Percentiles rank a stretch among this genome's conserved stretches.
These are phyloP conservation scores for Metschnikowia lochheadii DNA, from an alignment of 805 yeast species.

Conservation along the genomic window DNA sequence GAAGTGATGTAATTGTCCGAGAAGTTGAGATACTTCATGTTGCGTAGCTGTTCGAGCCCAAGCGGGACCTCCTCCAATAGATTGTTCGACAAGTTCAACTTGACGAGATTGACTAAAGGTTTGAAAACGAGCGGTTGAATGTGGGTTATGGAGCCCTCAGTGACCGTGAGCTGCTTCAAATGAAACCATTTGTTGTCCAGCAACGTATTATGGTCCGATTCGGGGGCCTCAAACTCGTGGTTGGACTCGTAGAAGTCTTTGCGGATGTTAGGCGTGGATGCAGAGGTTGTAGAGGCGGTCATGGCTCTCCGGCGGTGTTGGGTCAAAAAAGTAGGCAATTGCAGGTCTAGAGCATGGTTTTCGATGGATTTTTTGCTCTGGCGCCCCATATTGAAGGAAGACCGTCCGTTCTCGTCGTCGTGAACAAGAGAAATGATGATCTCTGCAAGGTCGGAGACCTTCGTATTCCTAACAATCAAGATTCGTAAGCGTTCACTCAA, in stretches of 20 bases:
- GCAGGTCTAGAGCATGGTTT: neutral
- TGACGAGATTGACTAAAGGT: slow-evolving; percentile 38
- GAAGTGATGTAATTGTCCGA: slow-evolving; percentile 39
- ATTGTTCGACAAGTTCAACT: slow-evolving; percentile 55
- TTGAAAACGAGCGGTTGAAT: slow-evolving; percentile 35
- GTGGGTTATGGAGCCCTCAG: slow-evolving; percentile 36
- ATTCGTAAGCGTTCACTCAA: slow-evolving; percentile 53
- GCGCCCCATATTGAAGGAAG: slow-evolving; percentile 27
- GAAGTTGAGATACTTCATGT: slow-evolving; percentile 44
- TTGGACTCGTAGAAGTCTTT: slow-evolving; percentile 6
- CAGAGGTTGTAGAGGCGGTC: slow-evolving; percentile 10
- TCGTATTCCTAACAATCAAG: slow-evolving; percentile 49
- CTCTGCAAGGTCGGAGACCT: slow-evolving; percentile 50
- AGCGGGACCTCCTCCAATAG: slow-evolving; percentile 46
- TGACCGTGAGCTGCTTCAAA: slow-evolving; percentile 38
- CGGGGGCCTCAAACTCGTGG: neutral
- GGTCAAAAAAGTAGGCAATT: neutral
- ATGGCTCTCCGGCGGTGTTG: slow-evolving; percentile 13
- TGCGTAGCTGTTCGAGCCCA: slow-evolving; percentile 47
- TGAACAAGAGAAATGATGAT: slow-evolving; percentile 48
- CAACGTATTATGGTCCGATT: slow-evolving; percentile 20
- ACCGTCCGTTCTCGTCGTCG: slow-evolving; percentile 47
- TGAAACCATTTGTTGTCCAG: slow-evolving; percentile 39
- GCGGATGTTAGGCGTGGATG: slow-evolving; percentile 5
- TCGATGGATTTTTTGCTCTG: slow-evolving; percentile 17